A percentile compares a stretch with the other conserved stretches of the same genome.
Conservation (phyloP, 352 stramenopile genomes). For the Globisporangium recalcitrans region DNA sequence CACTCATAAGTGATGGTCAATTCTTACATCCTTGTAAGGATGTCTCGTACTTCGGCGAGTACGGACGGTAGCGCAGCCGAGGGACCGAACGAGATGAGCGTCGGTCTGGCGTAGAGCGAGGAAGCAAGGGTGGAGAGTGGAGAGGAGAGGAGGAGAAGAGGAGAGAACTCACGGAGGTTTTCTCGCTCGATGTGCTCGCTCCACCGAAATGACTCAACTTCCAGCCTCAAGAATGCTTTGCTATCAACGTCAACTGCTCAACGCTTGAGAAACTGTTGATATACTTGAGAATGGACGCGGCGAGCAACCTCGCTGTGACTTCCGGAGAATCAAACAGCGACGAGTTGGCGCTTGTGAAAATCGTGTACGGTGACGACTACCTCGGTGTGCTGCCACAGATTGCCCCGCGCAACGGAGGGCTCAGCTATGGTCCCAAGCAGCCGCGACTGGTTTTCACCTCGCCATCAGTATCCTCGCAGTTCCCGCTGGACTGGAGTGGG, state of each 20-base stretch:
- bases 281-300: slow-evolving; percentile 11
- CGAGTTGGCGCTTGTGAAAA: background rate
- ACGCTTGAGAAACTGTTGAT: slow-evolving; percentile 5
- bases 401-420: background rate
- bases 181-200: slow-evolving; percentile 3
- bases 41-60: background rate
- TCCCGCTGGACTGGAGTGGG: slow-evolving; percentile 7
- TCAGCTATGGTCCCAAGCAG: background rate
- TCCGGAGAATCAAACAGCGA: background rate
- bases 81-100: background rate
- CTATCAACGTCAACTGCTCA: slow-evolving; percentile 2
- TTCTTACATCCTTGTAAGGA: too few relatives aligned
- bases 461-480: background rate
- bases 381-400: slow-evolving; percentile 4
- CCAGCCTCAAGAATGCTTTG: background rate
- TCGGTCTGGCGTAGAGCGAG: too few relatives aligned
- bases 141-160: too few relatives aligned
- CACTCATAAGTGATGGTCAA: too few relatives aligned
- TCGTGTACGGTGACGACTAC: slow-evolving; percentile 15
- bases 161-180: background rate
- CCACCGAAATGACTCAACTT: slow-evolving; percentile 1
- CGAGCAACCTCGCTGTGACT: slow-evolving; percentile 1
- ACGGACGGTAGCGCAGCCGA: background rate
- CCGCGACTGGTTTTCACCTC: slow-evolving; percentile 9
- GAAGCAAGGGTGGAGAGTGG: too few relatives aligned